These are phyloP conservation scores for Phaeosphaeria sp. DNA, from an alignment of 2,329 filamentous ascomycete species.

Conservation along the genomic window DNA sequence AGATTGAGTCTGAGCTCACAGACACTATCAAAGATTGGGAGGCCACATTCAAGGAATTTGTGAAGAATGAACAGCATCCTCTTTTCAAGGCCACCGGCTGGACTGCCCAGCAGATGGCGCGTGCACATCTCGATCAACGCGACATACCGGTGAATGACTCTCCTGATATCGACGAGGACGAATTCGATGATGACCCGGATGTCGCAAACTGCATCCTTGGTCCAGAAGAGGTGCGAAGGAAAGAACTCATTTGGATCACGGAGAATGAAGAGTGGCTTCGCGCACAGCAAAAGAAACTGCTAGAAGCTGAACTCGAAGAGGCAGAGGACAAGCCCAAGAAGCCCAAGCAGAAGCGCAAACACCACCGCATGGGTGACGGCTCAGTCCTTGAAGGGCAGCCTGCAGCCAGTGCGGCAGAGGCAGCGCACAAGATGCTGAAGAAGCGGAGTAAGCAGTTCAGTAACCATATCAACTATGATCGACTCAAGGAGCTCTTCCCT, in stretches of 20 bases:
- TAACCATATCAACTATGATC: slow-evolving; percentile 56
- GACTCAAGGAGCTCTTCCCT: slow-evolving; percentile 50
- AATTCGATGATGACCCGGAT: slow-evolving; percentile 90
- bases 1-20: slow-evolving; percentile 55
- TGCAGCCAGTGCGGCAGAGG: slow-evolving; percentile 53
- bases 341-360: slow-evolving; percentile 54
- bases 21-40: slow-evolving; percentile 41
- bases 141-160: slow-evolving; percentile 26
- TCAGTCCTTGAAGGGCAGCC: slow-evolving; percentile 52
- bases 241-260: slow-evolving; percentile 93
- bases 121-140: slow-evolving; percentile 30
- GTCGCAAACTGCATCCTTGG: slow-evolving; percentile 79
- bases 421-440: slow-evolving; percentile 53
- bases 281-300: slow-evolving; percentile 81
- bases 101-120: slow-evolving; percentile 37
- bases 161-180: slow-evolving; percentile 74
- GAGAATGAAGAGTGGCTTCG: slow-evolving; percentile 94
- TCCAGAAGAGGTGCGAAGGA: slow-evolving; percentile 76
- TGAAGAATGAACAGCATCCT: slow-evolving; percentile 37
- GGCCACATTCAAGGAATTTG: slow-evolving; percentile 35
- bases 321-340: slow-evolving; percentile 58
- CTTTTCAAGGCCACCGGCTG: slow-evolving; percentile 33
- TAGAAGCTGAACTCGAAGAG: slow-evolving; percentile 71
- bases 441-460: slow-evolving; percentile 53
- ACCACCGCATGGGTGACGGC: slow-evolving; percentile 47